phyloP scores from a whole-genome alignment of 345 rosid genomes.

The Abelmoschus esculentus region DNA sequence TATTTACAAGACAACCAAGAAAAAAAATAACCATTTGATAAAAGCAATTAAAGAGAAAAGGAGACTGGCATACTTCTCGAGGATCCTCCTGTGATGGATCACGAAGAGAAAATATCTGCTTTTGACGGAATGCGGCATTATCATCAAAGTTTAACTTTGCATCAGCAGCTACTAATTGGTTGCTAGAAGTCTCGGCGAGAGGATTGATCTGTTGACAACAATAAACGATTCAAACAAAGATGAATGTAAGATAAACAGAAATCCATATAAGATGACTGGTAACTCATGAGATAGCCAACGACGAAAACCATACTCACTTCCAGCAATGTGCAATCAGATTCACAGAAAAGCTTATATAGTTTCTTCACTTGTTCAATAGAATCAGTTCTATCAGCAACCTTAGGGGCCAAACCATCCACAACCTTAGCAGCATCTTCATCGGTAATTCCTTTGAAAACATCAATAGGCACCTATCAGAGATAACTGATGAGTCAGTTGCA shows the following conservation, averaged over 20 bases:
- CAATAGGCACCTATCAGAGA: constrained; percentile 71
- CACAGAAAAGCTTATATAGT: constrained; percentile 79
- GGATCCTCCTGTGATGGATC: constrained; percentile 99
- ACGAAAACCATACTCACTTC: constrained; percentile 55
- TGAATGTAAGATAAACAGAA: background rate
- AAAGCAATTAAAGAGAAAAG: background rate
- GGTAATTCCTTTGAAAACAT: constrained; percentile 88
- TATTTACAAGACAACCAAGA: constrained; percentile 7
- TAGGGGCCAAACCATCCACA: constrained; percentile 90
- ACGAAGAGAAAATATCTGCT: constrained; percentile 67
- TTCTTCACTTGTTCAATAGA: constrained; percentile 97
- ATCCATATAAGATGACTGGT: background rate
- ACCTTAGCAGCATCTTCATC: constrained; percentile 96
- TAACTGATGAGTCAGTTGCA: constrained; percentile 18
- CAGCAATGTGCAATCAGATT: constrained; percentile 81
- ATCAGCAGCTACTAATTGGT: constrained; percentile 94
- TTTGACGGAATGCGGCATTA: constrained; percentile 91
- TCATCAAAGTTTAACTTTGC: constrained; percentile 99
- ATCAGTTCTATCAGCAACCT: constrained; percentile 67
- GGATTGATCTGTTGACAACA: constrained; percentile 72
- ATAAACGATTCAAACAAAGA: constrained; percentile 7
- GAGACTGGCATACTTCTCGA: constrained; percentile 57
- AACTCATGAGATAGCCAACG: background rate
- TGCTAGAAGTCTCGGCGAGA: constrained; percentile 82
- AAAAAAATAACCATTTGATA: background rate